Percentiles rank a stretch among this genome's conserved stretches.
Evolutionary conservation across 371 early-diverging fungal genomes (phyloP).

Genomic region (Syncephalastrum sp.): DNA sequence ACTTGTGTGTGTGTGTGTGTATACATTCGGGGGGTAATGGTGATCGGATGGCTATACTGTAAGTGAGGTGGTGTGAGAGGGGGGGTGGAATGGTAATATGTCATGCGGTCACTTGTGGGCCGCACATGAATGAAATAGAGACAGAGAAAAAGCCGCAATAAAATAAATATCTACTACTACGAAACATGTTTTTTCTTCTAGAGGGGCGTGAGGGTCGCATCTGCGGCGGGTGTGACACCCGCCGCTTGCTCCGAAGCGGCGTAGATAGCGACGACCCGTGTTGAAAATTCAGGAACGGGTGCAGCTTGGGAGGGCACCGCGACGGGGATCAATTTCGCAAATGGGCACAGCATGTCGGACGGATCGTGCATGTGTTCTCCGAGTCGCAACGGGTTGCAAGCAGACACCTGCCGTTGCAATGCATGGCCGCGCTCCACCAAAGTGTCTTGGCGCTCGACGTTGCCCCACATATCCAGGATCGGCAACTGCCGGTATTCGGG

Average conservation of each 20-base stretch:
- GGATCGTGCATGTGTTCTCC: conserved; percentile 34
- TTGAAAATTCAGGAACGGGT: conserved; percentile 28
- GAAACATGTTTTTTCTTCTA: no score
- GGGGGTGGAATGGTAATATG: no score
- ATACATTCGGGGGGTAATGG: no score
- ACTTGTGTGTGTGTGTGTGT: no score
- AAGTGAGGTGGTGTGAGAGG: no score
- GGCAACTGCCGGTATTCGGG: conserved; percentile 44
- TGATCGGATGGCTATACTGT: no score
- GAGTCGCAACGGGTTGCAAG: conserved; percentile 37
- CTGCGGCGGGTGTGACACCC: no score
- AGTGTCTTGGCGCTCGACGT: conserved; percentile 24
- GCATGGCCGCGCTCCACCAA: conserved; percentile 42
- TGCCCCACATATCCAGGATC: conserved; percentile 55
- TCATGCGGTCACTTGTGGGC: no score
- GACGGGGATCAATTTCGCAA: conserved; percentile 30
- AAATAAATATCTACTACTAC: no score
- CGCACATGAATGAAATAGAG: no score
- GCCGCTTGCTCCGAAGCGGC: conserved; percentile 7
- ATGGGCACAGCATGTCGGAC: conserved; percentile 47
- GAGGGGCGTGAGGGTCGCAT: no score
- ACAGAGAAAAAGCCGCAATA: no score
- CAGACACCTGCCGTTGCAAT: conserved; percentile 49
- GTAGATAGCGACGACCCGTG: conserved; percentile 29
- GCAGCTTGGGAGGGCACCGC: conserved; percentile 30